Evolutionary conservation across 441 rosid species (phyloP).

Genomic region (Pelargonium australe): DNA sequence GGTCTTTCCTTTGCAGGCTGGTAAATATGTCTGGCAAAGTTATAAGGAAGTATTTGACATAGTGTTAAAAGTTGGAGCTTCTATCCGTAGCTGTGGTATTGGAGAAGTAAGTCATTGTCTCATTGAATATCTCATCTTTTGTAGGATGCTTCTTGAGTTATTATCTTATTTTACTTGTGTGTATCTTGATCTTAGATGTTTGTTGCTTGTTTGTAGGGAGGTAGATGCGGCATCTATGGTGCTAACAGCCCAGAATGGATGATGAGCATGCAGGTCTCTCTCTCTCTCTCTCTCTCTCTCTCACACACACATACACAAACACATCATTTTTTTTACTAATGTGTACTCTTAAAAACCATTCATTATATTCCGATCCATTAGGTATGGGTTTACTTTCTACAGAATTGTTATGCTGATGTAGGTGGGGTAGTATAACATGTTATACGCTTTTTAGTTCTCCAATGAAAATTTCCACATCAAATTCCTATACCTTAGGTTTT

Average conservation of each 20-base stretch:
- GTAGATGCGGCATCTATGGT: conserved; percentile 86
- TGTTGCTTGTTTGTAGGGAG: conserved; percentile 48
- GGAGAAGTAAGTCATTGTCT: conserved; percentile 43
- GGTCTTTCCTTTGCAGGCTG: conserved; percentile 43
- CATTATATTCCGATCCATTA: neutral
- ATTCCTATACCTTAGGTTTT: neutral
- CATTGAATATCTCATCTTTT: neutral
- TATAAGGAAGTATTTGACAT: conserved; percentile 68
- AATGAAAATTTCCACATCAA: neutral
- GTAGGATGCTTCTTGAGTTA: neutral
- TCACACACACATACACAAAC: neutral
- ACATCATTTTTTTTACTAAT: neutral
- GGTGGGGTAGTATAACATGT: neutral
- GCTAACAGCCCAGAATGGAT: conserved; percentile 85
- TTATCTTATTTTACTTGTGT: neutral
- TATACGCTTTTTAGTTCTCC: neutral
- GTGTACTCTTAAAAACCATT: neutral
- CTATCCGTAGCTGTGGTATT: conserved; percentile 73
- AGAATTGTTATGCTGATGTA: neutral
- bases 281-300: neutral
- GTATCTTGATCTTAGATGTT: too few species aligned
- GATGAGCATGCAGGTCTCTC: conserved; percentile 89
- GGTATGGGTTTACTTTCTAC: neutral
- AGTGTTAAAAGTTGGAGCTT: conserved; percentile 71
- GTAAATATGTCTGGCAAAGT: conserved; percentile 72